Evolutionary conservation across 768 basidiomycete species (phyloP), one percentile per base, ranked within the genome.

Genomic region (Baorangia bicolor): DNA sequence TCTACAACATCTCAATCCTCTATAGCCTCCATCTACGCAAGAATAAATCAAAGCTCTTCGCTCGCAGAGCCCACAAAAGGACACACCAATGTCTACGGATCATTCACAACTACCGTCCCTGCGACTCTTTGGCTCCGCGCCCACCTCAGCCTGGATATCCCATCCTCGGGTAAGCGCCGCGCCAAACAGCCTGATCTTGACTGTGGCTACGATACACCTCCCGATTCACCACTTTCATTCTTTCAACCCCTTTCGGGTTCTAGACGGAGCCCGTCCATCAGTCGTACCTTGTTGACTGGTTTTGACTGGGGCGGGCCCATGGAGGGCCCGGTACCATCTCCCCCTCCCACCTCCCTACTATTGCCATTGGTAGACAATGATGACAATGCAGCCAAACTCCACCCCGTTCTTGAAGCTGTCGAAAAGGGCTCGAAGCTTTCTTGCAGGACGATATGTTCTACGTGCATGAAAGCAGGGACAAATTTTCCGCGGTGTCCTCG

Each of bases 401-500:
- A 83, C 58, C 79, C 83, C 3, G 74, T 82, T 25, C 73, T 86
- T 2, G 77, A 76, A 14, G 74, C 72, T 4, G 66, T 85, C 4
- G 86, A 87, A 68, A 69, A 68, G 33, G 71, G 73, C 28, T 87
- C 86, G 5, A 81, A 71, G 62, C 67, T 87, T 47, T 79, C 81
- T 44, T 63, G 62, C 25, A 69, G 68, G 35, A 63, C 70, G 12
- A 60, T 66, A 33, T 87, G 86, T 53, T 76, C 80, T 11, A 76
- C 82, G 1, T 87, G 86, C 63, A 69, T 69, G 33, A 84, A 79
- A 63, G 49, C 64, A 1, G 86, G 86, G 0, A 67, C 70, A 14
- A 81, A 84, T 56, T 87, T 77, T 64, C 85, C 86, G 14, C 78
- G 78, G n/a, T 87, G 86, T 64, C 75, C 78, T 8, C 81, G 78